Conservation (phyloP, 108 stramenopile species). For the Skeletonema tropicum region DNA sequence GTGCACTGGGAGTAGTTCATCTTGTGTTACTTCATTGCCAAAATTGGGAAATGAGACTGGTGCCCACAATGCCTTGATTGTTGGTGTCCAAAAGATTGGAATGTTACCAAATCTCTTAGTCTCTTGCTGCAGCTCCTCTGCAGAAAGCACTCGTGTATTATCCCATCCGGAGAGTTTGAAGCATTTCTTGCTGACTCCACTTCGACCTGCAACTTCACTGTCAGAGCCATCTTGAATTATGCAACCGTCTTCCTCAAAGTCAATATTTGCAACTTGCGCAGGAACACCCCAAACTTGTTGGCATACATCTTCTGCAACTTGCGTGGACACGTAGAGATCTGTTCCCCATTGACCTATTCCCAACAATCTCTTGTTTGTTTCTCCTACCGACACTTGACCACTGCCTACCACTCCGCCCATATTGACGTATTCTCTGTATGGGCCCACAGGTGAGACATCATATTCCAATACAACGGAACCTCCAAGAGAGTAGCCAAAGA, state of each 20-base stretch:
- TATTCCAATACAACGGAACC: conserved; percentile 60
- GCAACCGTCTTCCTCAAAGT: conserved; percentile 34
- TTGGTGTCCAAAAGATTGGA: conserved; percentile 65
- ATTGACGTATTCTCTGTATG: conserved; percentile 58
- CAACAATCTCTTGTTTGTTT: conserved; percentile 3
- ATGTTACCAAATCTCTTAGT: conserved; percentile 41
- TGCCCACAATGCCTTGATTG: conserved; percentile 66
- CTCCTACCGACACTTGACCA: conserved; percentile 24
- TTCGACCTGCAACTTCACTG: neutral
- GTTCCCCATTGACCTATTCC: conserved; percentile 63
- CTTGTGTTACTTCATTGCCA: neutral
- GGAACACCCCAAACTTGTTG: conserved; percentile 55
- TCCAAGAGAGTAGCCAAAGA: conserved; percentile 61
- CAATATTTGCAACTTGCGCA: conserved; percentile 54
- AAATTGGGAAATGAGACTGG: conserved; percentile 25
- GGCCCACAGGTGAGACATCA: conserved; percentile 63
- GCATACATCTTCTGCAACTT: conserved; percentile 59
- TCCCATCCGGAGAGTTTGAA: conserved; percentile 54
- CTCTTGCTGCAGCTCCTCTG: neutral
- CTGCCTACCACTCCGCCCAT: conserved; percentile 52
- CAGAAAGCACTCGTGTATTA: conserved; percentile 38
- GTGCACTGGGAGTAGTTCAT: conserved; percentile 49
- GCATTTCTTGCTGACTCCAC: neutral
- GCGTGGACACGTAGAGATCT: conserved; percentile 53
- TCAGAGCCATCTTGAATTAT: conserved; percentile 21